A percentile compares a stretch with the other conserved stretches of the same genome.
These are phyloP conservation scores for Cryptococcus sp. DNA, from an alignment of 1,284 basidiomycete species.

Conservation along the genomic window DNA sequence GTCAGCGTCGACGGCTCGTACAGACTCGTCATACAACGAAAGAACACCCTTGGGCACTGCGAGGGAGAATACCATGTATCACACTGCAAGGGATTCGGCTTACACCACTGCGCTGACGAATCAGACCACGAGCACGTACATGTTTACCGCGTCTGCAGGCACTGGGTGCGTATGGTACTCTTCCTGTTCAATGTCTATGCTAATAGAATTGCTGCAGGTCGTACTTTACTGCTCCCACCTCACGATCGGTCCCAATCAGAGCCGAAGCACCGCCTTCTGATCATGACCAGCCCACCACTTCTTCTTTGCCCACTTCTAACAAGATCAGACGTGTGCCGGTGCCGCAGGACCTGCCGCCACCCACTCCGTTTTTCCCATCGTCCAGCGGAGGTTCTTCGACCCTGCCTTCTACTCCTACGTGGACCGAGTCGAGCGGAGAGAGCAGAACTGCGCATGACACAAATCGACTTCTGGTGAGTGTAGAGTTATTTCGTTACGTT, in stretches of 20 bases:
- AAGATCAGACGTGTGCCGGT: slow-evolving; percentile 31
- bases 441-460: background rate
- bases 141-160: slow-evolving; percentile 17
- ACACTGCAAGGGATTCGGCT: slow-evolving; percentile 12
- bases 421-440: slow-evolving; percentile 2
- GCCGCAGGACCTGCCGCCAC: slow-evolving; percentile 14
- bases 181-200: background rate
- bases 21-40: background rate
- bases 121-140: slow-evolving; percentile 24
- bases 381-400: slow-evolving; percentile 4
- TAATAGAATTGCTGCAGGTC: slow-evolving; percentile 8
- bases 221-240: slow-evolving; percentile 21
- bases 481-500: background rate
- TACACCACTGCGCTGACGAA: slow-evolving; percentile 25
- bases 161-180: slow-evolving; percentile 16
- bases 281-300: slow-evolving; percentile 27
- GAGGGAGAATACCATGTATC: slow-evolving; percentile 24
- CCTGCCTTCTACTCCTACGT: slow-evolving; percentile 4
- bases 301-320: slow-evolving; percentile 19
- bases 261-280: slow-evolving; percentile 4
- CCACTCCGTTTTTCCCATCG: slow-evolving; percentile 12
- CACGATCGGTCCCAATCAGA: slow-evolving; percentile 14
- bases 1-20: too few relatives aligned
- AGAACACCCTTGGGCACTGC: slow-evolving; percentile 27
- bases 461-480: slow-evolving; percentile 1